Evolutionary conservation across 129 eudicot species (phyloP).

Genomic region (Artemisia annua): DNA sequence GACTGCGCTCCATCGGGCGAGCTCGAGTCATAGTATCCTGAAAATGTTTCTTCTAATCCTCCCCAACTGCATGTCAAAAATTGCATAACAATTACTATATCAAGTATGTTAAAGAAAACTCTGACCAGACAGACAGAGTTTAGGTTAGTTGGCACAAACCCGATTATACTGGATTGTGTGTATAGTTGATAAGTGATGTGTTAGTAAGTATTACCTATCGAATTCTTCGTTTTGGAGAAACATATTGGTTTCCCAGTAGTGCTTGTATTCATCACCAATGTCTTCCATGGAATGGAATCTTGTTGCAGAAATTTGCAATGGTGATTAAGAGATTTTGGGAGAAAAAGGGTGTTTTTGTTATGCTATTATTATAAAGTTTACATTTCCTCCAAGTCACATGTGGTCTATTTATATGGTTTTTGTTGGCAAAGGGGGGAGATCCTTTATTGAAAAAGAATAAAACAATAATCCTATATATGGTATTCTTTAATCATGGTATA

Average conservation of each 20-base stretch:
- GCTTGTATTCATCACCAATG: conserved; percentile 33
- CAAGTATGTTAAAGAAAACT: too few species aligned
- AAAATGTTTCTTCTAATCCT: conserved; percentile 57
- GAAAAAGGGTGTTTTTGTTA: conserved; percentile 33
- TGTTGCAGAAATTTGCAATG: not conserved
- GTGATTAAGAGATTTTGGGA: conserved; percentile 11
- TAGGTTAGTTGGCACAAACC: too few species aligned
- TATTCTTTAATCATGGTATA: too few species aligned
- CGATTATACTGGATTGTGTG: too few species aligned
- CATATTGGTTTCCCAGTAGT: conserved; percentile 81
- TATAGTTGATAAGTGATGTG: not conserved
- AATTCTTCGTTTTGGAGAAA: conserved; percentile 64
- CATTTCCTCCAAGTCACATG: conserved; percentile 5
- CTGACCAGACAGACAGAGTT: too few species aligned
- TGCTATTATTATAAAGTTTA: not conserved
- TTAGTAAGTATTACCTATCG: conserved; percentile 39
- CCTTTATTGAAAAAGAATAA: not conserved
- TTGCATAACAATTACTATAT: not conserved
- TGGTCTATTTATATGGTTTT: conserved; percentile 22
- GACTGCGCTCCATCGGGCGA: conserved; percentile 84
- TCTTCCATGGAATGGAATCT: conserved; percentile 35
- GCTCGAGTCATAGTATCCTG: conserved; percentile 75
- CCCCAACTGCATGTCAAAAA: conserved; percentile 37
- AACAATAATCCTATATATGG: too few species aligned
- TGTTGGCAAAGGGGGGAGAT: not conserved